These are phyloP conservation scores for Solanum hybrid DNA, from an alignment of 305 asterid genomes.

Conservation along the genomic window DNA sequence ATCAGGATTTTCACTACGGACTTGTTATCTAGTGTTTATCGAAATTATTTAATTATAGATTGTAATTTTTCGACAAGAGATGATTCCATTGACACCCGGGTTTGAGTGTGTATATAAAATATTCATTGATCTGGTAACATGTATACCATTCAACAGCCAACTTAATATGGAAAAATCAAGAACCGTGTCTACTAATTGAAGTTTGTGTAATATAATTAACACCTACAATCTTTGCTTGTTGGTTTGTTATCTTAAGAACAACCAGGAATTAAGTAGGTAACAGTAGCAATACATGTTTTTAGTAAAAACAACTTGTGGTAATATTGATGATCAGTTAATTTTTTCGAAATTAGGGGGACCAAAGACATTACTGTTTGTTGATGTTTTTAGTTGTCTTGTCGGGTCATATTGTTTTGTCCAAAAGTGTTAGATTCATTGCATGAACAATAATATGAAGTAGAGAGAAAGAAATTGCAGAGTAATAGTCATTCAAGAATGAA, in stretches of 20 bases:
- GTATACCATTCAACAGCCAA: background rate
- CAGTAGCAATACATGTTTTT: background rate
- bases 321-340: background rate
- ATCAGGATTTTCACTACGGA: background rate
- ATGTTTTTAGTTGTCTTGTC: conserved; percentile 28
- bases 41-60: too few species aligned
- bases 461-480: background rate
- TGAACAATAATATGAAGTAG: background rate
- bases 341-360: conserved; percentile 27
- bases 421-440: conserved; percentile 4
- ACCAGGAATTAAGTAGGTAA: background rate
- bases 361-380: conserved; percentile 31
- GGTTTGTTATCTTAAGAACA: background rate
- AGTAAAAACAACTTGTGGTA: background rate
- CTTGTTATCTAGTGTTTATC: background rate
- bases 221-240: background rate
- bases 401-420: conserved; percentile 15
- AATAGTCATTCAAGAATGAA: background rate
- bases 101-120: background rate
- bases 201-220: background rate
- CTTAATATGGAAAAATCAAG: background rate
- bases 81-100: background rate
- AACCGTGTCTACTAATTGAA: background rate
- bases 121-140: background rate
- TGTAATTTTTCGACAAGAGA: background rate